Evolutionary conservation across 352 stramenopile genomes (phyloP).

Genomic region (Plasmopara halstedii): DNA sequence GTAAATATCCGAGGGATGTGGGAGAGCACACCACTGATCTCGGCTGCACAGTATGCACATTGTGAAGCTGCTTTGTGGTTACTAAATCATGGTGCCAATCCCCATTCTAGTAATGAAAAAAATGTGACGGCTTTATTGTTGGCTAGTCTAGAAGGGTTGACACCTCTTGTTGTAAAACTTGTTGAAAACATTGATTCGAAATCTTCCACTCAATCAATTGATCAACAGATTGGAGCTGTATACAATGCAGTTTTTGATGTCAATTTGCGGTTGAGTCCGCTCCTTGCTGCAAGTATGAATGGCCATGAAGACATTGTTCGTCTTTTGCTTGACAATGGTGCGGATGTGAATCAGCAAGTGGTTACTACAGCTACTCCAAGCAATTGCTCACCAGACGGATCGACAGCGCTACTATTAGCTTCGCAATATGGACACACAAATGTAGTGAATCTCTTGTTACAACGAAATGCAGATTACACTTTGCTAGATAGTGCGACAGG

Average conservation of each 20-base stretch:
- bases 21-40: constrained; percentile 78
- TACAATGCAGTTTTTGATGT: constrained; percentile 62
- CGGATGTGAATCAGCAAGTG: constrained; percentile 17
- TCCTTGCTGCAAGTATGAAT: constrained; percentile 69
- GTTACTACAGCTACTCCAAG: constrained; percentile 2
- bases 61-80: constrained; percentile 48
- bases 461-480: constrained; percentile 25
- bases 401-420: constrained; percentile 75
- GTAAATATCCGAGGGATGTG: constrained; percentile 75
- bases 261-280: constrained; percentile 46
- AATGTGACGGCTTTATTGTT: constrained; percentile 62
- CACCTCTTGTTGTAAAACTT: constrained; percentile 32
- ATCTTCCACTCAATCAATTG: constrained; percentile 10
- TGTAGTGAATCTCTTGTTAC: constrained; percentile 71
- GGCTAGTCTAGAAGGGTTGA: constrained; percentile 60
- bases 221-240: constrained; percentile 54
- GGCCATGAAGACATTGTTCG: constrained; percentile 48
- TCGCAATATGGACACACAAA: constrained; percentile 88
- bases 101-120: constrained; percentile 53
- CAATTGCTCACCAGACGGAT: background rate
- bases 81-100: constrained; percentile 32
- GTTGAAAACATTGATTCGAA: constrained; percentile 11
- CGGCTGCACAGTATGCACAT: constrained; percentile 62
- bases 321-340: constrained; percentile 35
- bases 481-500: constrained; percentile 31